These are phyloP conservation scores for Aegle marmelos DNA, from an alignment of 345 rosid genomes.

Conservation along the genomic window DNA sequence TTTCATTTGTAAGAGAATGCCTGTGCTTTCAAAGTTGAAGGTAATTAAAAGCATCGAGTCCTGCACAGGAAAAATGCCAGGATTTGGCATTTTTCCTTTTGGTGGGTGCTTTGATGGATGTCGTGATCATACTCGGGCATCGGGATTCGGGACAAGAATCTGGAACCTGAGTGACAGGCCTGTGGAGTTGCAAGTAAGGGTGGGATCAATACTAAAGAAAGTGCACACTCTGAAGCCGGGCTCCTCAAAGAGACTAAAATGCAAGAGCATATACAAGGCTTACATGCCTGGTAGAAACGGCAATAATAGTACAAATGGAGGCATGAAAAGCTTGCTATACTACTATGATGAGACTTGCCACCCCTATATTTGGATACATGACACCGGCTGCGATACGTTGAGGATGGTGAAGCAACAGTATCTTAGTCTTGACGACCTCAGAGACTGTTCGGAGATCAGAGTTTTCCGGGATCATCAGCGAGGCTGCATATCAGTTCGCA, in stretches of 20 bases:
- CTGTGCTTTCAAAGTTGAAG: slow-evolving; percentile 30
- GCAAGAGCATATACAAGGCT: slow-evolving; percentile 75
- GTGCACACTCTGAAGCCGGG: slow-evolving; percentile 85
- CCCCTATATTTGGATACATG: slow-evolving; percentile 88
- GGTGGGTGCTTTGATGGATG: slow-evolving; percentile 77
- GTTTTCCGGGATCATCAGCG: slow-evolving; percentile 62
- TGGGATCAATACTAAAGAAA: slow-evolving; percentile 75
- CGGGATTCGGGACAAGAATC: slow-evolving; percentile 58
- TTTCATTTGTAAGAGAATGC: slow-evolving; percentile 10
- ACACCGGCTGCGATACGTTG: slow-evolving; percentile 59
- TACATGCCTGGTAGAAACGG: slow-evolving; percentile 45
- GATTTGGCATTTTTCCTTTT: slow-evolving; percentile 36
- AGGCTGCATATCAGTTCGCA: slow-evolving; percentile 71
- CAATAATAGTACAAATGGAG: slow-evolving; percentile 18
- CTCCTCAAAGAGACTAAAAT: slow-evolving; percentile 63
- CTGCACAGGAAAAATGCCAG: slow-evolving; percentile 35
- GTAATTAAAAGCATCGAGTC: slow-evolving; percentile 36
- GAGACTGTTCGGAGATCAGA: slow-evolving; percentile 79
- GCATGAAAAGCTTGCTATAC: slow-evolving; percentile 61
- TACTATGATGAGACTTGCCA: slow-evolving; percentile 70
- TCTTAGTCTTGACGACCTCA: slow-evolving; percentile 74
- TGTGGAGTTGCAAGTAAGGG: slow-evolving; percentile 73
- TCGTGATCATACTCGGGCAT: slow-evolving; percentile 50
- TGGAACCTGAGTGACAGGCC: slow-evolving; percentile 76
- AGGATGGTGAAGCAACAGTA: slow-evolving; percentile 93